A percentile compares a stretch with the other conserved stretches of the same genome.
Evolutionary conservation across 495 filamentous ascomycete genomes (phyloP).

Genomic region (Penicillium waksmanii): DNA sequence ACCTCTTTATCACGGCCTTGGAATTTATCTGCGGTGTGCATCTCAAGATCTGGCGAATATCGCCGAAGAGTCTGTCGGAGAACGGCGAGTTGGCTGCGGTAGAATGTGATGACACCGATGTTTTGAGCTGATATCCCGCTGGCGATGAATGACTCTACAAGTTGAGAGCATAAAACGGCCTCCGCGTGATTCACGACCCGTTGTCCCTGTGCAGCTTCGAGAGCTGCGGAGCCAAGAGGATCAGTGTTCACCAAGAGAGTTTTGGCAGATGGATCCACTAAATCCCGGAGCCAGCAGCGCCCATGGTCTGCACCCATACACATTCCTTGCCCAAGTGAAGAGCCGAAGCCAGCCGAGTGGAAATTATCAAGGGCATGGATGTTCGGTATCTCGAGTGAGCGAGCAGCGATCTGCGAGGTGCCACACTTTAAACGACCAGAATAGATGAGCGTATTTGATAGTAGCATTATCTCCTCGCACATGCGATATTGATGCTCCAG

Average conservation of each 20-base stretch:
- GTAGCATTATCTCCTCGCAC: conserved; percentile 93
- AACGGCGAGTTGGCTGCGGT: conserved; percentile 83
- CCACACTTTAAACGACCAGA: conserved; percentile 87
- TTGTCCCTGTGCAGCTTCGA: conserved; percentile 74
- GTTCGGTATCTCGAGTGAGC: conserved; percentile 61
- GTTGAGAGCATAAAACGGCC: conserved; percentile 70
- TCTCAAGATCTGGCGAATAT: conserved; percentile 67
- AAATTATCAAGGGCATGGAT: conserved; percentile 60
- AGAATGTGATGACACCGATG: conserved; percentile 98
- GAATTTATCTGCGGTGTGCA: conserved; percentile 96
- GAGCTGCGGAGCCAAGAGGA: conserved; percentile 59
- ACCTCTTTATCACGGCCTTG: conserved; percentile 95
- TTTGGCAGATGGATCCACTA: conserved; percentile 68
- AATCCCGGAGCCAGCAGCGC: conserved; percentile 81
- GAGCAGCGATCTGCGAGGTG: conserved; percentile 69
- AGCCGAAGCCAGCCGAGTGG: conserved; percentile 47
- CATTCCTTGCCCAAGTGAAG: conserved; percentile 34
- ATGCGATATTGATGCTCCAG: conserved; percentile 97
- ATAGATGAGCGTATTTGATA: conserved; percentile 94
- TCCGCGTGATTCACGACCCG: conserved; percentile 87
- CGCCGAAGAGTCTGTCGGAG: conserved; percentile 59
- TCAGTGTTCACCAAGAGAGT: conserved; percentile 92
- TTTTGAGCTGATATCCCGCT: conserved; percentile 73
- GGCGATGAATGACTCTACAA: conserved; percentile 76
- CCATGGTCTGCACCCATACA: conserved; percentile 55